Evolutionary conservation across 345 rosid species (phyloP).

Genomic region (Brassica nigra): DNA sequence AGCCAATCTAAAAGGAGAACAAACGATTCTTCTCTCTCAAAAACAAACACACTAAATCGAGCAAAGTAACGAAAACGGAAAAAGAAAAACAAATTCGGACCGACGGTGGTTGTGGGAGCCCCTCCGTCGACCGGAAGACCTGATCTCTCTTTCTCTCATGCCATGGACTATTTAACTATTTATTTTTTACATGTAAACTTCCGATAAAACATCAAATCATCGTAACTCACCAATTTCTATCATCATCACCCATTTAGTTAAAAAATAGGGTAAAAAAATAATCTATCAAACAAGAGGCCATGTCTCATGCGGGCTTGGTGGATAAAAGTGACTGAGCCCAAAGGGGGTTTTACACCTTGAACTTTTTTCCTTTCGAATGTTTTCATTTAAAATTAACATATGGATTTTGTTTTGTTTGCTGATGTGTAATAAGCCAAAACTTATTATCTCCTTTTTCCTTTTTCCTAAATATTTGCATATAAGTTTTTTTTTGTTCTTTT

Average conservation of each 20-base stretch:
- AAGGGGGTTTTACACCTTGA: background rate
- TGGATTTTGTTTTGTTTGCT: slow-evolving; percentile 3
- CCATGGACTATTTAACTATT: too few species aligned
- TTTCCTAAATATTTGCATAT: slow-evolving; percentile 7
- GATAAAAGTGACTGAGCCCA: background rate
- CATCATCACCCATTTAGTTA: background rate
- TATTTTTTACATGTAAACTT: background rate
- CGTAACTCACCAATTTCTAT: background rate
- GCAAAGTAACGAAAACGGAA: too few species aligned
- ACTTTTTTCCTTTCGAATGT: background rate
- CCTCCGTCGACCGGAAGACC: too few species aligned
- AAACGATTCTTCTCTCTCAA: too few species aligned
- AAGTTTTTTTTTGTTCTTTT: background rate
- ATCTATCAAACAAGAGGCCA: slow-evolving; percentile 13
- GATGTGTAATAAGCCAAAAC: slow-evolving; percentile 22
- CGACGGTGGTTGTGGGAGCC: too few species aligned
- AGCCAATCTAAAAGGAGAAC: too few species aligned
- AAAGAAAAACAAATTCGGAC: background rate
- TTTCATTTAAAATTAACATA: background rate
- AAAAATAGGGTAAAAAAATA: background rate
- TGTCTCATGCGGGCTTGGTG: slow-evolving; percentile 27
- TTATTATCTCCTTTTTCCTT: background rate
- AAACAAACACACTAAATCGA: too few species aligned
- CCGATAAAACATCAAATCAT: background rate
- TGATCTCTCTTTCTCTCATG: too few species aligned